Conservation (phyloP, 345 rosid species). For the Syzygium grande region DNA sequence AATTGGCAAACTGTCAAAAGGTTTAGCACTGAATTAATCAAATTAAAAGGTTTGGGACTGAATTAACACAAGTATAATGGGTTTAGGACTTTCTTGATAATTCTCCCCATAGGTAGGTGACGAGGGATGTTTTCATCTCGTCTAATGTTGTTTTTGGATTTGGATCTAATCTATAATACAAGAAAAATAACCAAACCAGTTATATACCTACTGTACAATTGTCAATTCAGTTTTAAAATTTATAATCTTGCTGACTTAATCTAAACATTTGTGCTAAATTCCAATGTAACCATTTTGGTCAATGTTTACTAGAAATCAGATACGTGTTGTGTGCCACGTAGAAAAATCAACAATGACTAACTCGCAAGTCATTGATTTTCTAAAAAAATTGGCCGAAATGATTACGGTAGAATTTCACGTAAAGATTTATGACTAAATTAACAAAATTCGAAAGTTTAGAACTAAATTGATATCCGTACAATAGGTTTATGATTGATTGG, state of each 20-base stretch:
- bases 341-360: neutral
- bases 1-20: too few relatives aligned
- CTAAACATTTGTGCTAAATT: too few relatives aligned
- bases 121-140: neutral
- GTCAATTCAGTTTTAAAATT: too few relatives aligned
- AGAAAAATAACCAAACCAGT: neutral
- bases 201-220: neutral
- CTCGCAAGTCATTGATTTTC: neutral
- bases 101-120: neutral
- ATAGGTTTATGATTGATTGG: neutral
- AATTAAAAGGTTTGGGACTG: too few relatives aligned
- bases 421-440: rapidly evolving
- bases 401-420: neutral
- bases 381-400: neutral
- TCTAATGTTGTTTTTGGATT: neutral
- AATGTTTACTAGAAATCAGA: neutral
- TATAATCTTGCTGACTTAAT: neutral
- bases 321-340: neutral
- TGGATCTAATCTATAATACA: neutral
- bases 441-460: neutral
- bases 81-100: too few relatives aligned
- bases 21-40: too few relatives aligned
- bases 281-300: too few relatives aligned
- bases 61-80: too few relatives aligned
- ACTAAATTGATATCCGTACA: rapidly evolving